Conservation (phyloP, 768 basidiomycete genomes). For the Tubosaeta sp. region DNA sequence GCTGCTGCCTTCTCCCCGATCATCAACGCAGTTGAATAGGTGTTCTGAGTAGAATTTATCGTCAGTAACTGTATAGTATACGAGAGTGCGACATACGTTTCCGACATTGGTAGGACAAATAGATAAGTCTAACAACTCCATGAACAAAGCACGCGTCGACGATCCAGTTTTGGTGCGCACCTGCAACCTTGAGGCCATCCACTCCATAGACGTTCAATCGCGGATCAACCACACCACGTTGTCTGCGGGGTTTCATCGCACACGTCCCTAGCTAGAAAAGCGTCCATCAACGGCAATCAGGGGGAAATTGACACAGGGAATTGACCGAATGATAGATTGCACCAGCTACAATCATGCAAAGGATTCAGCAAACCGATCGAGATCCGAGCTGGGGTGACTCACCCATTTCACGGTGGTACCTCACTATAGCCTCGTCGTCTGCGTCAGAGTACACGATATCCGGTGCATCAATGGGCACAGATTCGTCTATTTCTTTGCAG, state of each 20-base stretch:
- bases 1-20: conserved; percentile 15
- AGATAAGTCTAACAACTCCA: conserved; percentile 30
- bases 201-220: conserved; percentile 62
- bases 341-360: neutral
- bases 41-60: conserved; percentile 3
- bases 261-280: conserved; percentile 53
- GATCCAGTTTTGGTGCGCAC: conserved; percentile 22
- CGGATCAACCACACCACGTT: conserved; percentile 61
- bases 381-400: neutral
- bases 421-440: conserved; percentile 33
- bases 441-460: conserved; percentile 32
- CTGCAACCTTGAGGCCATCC: conserved; percentile 55
- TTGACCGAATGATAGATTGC: conserved; percentile 17
- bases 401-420: conserved; percentile 20
- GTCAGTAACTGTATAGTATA: neutral
- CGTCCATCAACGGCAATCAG: neutral
- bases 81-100: conserved; percentile 10
- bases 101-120: conserved; percentile 28
- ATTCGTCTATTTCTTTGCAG: conserved; percentile 12
- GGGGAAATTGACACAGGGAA: no score
- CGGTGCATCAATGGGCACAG: conserved; percentile 25
- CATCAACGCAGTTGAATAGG: conserved; percentile 13
- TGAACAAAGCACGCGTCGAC: neutral
- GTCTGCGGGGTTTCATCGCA: conserved; percentile 59
- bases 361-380: neutral